Evolutionary conservation across 1,139 yeast genomes (phyloP).

Genomic region (Dujonia santamariae): DNA sequence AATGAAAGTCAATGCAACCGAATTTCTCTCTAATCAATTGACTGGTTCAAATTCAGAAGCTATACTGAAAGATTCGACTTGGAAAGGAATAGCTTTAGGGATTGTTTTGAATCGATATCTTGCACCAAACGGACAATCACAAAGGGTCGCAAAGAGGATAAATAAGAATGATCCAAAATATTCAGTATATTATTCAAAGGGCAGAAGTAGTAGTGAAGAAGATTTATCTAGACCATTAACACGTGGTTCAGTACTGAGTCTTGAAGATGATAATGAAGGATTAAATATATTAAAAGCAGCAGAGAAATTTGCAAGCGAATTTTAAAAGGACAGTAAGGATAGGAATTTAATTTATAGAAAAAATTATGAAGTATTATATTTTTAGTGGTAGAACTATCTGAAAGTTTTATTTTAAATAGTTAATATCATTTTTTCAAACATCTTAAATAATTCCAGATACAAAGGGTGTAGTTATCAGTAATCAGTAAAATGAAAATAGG

Average conservation of each 20-base stretch:
- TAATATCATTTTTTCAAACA: no score
- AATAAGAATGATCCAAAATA: slow-evolving; percentile 20
- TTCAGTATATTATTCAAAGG: slow-evolving; percentile 19
- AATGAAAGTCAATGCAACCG: slow-evolving; percentile 13
- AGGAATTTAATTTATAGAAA: no score
- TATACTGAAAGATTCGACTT: slow-evolving; percentile 4
- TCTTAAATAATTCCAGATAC: no score
- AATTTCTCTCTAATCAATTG: slow-evolving; percentile 11
- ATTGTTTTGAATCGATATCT: slow-evolving; percentile 11
- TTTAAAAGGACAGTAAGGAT: no score
- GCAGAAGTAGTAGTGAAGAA: slow-evolving; percentile 3
- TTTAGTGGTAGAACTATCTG: no score
- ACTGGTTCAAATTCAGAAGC: slow-evolving; percentile 1
- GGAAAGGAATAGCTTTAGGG: slow-evolving; percentile 9
- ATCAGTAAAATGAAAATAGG: no score
- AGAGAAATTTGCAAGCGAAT: slow-evolving; percentile 24
- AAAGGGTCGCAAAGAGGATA: not conserved
- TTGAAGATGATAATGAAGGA: slow-evolving; percentile 11
- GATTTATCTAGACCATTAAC: slow-evolving; percentile 2
- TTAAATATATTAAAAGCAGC: slow-evolving; percentile 22
- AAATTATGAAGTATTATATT: no score
- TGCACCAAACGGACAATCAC: slow-evolving; percentile 1
- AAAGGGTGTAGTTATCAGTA: no score
- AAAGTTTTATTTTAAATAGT: no score
- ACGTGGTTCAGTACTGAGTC: not conserved